Percentiles rank a stretch among this genome's conserved stretches.
These are phyloP conservation scores for Thuja plicata DNA, from an alignment of 83 land plant species.

Conservation along the genomic window DNA sequence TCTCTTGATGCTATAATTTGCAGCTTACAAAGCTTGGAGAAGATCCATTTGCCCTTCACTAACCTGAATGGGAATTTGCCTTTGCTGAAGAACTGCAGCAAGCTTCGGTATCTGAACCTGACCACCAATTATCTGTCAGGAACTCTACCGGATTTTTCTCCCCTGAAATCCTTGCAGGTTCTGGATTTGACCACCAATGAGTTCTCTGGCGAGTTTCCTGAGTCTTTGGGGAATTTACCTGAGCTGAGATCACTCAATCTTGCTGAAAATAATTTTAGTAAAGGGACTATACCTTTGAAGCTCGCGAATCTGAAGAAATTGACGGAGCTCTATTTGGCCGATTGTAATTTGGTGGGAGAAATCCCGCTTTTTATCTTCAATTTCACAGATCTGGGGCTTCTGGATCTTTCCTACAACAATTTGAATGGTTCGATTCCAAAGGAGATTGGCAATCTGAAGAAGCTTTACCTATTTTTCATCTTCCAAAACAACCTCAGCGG, in stretches of 20 bases:
- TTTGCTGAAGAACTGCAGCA: conserved; percentile 35
- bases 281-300: conserved; percentile 10
- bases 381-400: conserved; percentile 1
- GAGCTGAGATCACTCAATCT: conserved; percentile 47
- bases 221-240: conserved; percentile 47
- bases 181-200: conserved; percentile 54
- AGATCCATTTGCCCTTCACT: conserved; percentile 31
- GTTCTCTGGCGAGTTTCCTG: conserved; percentile 55
- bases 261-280: conserved; percentile 41
- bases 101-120: conserved; percentile 40
- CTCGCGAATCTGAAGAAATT: neutral
- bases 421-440: conserved; percentile 16
- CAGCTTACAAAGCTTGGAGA: conserved; percentile 34
- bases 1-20: conserved; percentile 40
- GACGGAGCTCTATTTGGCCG: neutral
- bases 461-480: neutral
- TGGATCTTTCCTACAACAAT: conserved; percentile 18
- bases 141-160: conserved; percentile 46
- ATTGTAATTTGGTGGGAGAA: conserved; percentile 16
- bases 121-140: conserved; percentile 28
- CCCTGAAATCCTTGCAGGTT: too few relatives aligned
- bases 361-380: conserved; percentile 14
- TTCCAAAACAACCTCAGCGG: conserved; percentile 19
- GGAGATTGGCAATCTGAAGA: conserved; percentile 1
- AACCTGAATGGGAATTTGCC: too few relatives aligned